Conservation (phyloP, 192 early-diverging fungal species). For the Blastocladiella britannica region DNA sequence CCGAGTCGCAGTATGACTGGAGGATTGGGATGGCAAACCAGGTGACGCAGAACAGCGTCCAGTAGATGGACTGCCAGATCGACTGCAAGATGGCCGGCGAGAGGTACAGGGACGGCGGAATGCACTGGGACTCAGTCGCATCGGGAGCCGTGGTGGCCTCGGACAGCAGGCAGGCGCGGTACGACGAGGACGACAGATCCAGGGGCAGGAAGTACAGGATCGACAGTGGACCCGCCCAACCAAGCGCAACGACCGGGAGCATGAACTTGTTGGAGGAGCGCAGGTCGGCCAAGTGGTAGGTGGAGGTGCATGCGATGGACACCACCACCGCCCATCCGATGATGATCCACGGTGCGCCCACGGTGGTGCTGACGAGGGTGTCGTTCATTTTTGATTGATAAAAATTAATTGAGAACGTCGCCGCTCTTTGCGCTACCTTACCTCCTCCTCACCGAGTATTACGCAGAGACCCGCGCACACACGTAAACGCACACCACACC, state of each 20-base stretch:
- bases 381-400: no score
- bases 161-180: background rate
- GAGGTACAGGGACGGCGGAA: background rate
- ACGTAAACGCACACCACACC: no score
- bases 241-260: background rate
- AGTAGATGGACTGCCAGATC: background rate
- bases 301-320: no score
- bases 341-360: no score
- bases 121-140: background rate
- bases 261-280: no score
- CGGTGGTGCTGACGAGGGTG: no score
- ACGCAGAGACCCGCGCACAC: no score
- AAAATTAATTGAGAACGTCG: no score
- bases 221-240: background rate
- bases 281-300: no score
- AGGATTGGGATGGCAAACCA: conserved; percentile 60
- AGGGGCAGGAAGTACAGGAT: background rate
- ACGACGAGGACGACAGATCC: background rate
- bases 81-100: background rate
- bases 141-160: background rate
- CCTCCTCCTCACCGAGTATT: no score
- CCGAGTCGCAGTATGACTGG: conserved; percentile 67
- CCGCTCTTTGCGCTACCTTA: no score
- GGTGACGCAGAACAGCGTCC: background rate
- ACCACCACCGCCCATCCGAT: no score